These are phyloP conservation scores for Zalerion maritima DNA, from an alignment of 495 filamentous ascomycete genomes.

Conservation along the genomic window DNA sequence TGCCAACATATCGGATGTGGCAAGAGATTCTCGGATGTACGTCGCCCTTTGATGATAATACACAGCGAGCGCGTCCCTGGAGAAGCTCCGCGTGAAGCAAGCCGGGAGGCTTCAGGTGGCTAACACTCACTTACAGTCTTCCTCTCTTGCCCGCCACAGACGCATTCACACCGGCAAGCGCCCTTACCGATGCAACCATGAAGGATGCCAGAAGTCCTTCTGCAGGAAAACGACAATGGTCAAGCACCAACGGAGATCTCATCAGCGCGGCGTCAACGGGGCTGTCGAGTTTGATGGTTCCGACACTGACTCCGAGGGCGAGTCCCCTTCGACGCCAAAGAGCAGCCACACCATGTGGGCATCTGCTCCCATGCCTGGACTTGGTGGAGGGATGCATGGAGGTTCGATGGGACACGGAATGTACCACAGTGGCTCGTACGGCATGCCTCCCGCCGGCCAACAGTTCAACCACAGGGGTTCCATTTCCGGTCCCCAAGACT, in stretches of 20 bases:
- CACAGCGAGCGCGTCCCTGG: constrained; percentile 5
- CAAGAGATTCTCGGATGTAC: constrained; percentile 78
- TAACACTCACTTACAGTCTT: constrained; percentile 48
- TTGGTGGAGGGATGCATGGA: neutral
- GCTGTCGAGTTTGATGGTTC: constrained; percentile 36
- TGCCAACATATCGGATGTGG: constrained; percentile 68
- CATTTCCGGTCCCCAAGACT: too few species aligned
- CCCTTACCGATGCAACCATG: constrained; percentile 67
- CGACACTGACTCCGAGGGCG: constrained; percentile 40
- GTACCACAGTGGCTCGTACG: constrained; percentile 15
- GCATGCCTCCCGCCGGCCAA: too few species aligned
- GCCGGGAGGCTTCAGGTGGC: too few species aligned
- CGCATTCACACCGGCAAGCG: constrained; percentile 77
- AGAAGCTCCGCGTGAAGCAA: too few species aligned
- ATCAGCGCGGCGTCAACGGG: constrained; percentile 45
- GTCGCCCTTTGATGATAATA: constrained; percentile 12
- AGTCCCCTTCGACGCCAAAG: constrained; percentile 34
- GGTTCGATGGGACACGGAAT: too few species aligned
- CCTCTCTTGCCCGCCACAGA: constrained; percentile 72
- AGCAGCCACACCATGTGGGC: constrained; percentile 24
- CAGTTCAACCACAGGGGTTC: too few species aligned
- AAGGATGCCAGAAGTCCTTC: constrained; percentile 72
- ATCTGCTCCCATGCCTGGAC: too few species aligned
- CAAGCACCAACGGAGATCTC: constrained; percentile 61
- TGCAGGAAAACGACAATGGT: constrained; percentile 81